Evolutionary conservation across 805 yeast species (phyloP).

Genomic region (Ogataea methanolica): DNA sequence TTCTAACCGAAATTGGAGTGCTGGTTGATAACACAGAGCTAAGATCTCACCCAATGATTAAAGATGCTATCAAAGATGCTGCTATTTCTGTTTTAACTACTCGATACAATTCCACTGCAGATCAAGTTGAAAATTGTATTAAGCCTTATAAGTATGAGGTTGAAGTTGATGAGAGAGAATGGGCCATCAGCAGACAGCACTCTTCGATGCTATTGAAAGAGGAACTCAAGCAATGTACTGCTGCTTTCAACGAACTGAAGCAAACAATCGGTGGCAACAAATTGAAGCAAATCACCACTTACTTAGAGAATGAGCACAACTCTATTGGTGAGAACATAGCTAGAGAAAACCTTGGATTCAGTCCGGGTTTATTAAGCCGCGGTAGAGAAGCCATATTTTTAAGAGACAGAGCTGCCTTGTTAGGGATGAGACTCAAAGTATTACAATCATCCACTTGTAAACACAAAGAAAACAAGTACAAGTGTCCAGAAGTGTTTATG

Average conservation of each 20-base stretch:
- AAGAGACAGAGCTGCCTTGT: conserved; percentile 62
- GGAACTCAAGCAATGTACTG: conserved; percentile 79
- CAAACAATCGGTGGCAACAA: conserved; percentile 79
- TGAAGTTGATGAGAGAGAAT: conserved; percentile 92
- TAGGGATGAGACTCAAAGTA: conserved; percentile 72
- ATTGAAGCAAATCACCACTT: conserved; percentile 75
- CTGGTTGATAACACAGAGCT: conserved; percentile 72
- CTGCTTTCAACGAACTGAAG: conserved; percentile 53
- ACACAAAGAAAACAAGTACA: conserved; percentile 73
- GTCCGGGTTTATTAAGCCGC: conserved; percentile 63
- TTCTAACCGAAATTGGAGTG: conserved; percentile 70
- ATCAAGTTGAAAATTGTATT: conserved; percentile 97
- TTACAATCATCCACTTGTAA: conserved; percentile 74
- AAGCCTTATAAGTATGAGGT: conserved; percentile 97
- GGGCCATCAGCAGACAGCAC: conserved; percentile 79
- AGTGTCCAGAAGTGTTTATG: conserved; percentile 91
- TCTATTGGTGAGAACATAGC: conserved; percentile 35
- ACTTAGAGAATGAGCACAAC: conserved; percentile 46
- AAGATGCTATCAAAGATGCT: conserved; percentile 76
- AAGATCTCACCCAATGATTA: conserved; percentile 82
- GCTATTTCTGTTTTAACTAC: conserved; percentile 73
- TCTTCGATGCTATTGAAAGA: conserved; percentile 70
- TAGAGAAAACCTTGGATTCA: conserved; percentile 80
- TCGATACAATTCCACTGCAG: conserved; percentile 87
- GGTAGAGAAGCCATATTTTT: conserved; percentile 86